Evolutionary conservation across 2,329 filamentous ascomycete genomes (phyloP).

Genomic region (Trichoderma koningii): DNA sequence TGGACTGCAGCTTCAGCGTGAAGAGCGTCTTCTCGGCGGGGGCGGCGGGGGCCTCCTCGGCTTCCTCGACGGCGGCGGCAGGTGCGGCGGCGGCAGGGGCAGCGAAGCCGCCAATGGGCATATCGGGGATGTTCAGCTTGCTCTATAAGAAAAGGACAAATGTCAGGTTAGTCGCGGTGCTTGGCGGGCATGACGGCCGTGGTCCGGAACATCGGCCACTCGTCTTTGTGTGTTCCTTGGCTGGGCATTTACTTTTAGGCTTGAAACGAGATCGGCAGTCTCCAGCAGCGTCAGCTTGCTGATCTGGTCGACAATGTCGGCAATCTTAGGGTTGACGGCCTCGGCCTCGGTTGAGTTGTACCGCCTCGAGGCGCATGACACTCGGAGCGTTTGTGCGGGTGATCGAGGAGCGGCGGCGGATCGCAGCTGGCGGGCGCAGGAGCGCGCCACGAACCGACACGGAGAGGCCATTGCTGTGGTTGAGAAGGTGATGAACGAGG

Average conservation of each 20-base stretch:
- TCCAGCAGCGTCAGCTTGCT: slow-evolving; percentile 96
- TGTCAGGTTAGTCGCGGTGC: not conserved
- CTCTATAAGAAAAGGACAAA: slow-evolving; percentile 54
- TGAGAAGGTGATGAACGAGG: slow-evolving; percentile 32
- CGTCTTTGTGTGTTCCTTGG: slow-evolving; percentile 31
- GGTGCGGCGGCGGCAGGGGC: slow-evolving; percentile 62
- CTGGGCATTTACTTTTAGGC: slow-evolving; percentile 72
- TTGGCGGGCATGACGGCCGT: slow-evolving; percentile 13
- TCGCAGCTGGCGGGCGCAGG: slow-evolving; percentile 65
- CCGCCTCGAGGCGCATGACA: slow-evolving; percentile 62
- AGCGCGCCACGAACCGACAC: slow-evolving; percentile 64
- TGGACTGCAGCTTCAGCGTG: slow-evolving; percentile 88
- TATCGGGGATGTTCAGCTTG: slow-evolving; percentile 95
- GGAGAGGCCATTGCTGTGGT: slow-evolving; percentile 60
- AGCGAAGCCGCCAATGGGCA: slow-evolving; percentile 90
- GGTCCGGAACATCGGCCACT: not conserved
- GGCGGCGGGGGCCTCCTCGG: slow-evolving; percentile 83
- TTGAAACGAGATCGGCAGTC: slow-evolving; percentile 92
- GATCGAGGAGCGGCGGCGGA: slow-evolving; percentile 49
- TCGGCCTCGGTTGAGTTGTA: slow-evolving; percentile 82
- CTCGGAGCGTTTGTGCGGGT: slow-evolving; percentile 51
- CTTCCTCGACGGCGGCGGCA: slow-evolving; percentile 71
- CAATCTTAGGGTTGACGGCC: slow-evolving; percentile 82
- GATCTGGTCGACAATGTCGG: slow-evolving; percentile 95
- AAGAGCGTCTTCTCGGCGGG: slow-evolving; percentile 97